A percentile compares a stretch with the other conserved stretches of the same genome.
These are phyloP conservation scores for Sporobolus alterniflorus DNA, from an alignment of 202 grass and related monocot genomes.

Conservation along the genomic window DNA sequence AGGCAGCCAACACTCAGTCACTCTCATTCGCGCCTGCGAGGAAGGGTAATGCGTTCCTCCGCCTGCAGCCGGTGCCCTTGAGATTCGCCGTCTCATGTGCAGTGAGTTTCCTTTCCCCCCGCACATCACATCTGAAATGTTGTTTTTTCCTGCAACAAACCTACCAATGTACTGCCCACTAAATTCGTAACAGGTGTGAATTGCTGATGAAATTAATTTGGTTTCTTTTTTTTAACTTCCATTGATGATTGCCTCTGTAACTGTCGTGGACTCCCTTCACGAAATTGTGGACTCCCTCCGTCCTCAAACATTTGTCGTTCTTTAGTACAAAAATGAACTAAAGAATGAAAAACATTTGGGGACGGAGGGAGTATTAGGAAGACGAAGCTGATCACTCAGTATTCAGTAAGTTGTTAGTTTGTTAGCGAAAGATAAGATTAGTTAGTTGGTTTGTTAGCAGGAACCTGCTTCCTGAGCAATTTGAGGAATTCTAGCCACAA, in stretches of 20 bases:
- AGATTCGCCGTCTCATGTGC: slow-evolving; percentile 45
- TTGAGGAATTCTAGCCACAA: too few species aligned
- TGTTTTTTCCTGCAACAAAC: slow-evolving; percentile 4
- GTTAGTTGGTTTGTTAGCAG: too few species aligned
- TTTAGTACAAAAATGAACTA: too few species aligned
- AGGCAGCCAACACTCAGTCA: slow-evolving; percentile 40
- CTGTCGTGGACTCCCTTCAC: too few species aligned
- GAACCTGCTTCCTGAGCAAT: too few species aligned
- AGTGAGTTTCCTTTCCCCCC: slow-evolving; percentile 20
- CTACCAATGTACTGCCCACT: neutral
- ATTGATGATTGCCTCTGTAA: neutral
- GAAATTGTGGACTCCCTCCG: too few species aligned
- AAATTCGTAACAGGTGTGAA: neutral
- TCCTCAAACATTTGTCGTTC: too few species aligned
- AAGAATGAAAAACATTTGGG: too few species aligned
- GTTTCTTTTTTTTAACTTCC: neutral
- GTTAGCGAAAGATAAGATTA: too few species aligned
- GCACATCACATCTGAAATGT: neutral
- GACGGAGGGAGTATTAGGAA: too few species aligned
- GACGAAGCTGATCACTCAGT: too few species aligned
- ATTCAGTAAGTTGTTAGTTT: too few species aligned
- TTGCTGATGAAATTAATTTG: neutral
- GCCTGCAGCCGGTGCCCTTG: slow-evolving; percentile 35
- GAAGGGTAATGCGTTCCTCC: slow-evolving; percentile 42
- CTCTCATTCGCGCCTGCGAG: slow-evolving; percentile 32